Conservation (phyloP, 495 filamentous ascomycete genomes). For the Eremomyces bilateralis region DNA sequence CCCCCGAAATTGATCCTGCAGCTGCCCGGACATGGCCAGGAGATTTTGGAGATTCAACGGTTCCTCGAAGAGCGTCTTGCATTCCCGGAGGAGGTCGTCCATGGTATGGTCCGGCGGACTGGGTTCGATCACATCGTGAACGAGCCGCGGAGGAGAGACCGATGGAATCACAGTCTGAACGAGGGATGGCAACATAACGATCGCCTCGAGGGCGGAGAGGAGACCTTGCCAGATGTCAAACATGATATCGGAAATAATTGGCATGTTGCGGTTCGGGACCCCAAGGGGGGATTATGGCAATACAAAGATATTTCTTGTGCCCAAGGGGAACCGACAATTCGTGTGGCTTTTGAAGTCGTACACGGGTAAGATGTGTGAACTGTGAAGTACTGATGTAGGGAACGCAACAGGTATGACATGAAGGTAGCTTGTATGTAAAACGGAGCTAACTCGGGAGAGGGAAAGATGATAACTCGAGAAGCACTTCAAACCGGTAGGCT, state of each 20-base stretch:
- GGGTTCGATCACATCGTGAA: conserved; percentile 15
- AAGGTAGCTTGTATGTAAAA: too few species aligned
- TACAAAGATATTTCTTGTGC: not conserved
- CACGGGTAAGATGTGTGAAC: too few species aligned
- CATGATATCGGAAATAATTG: conserved; percentile 13
- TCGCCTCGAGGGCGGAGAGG: conserved; percentile 26
- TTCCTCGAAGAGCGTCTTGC: conserved; percentile 27
- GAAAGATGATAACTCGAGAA: too few species aligned
- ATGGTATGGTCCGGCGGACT: conserved; percentile 19
- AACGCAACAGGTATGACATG: too few species aligned
- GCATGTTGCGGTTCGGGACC: not conserved
- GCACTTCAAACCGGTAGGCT: too few species aligned
- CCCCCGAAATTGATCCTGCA: conserved; percentile 34
- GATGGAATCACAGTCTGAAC: not conserved
- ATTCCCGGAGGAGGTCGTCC: conserved; percentile 29
- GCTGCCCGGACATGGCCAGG: conserved; percentile 32
- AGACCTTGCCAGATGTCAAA: conserved; percentile 33
- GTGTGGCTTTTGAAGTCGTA: too few species aligned
- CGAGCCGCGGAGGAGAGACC: conserved; percentile 5
- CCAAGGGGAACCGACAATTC: too few species aligned
- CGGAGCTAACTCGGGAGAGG: too few species aligned
- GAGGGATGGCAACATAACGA: conserved; percentile 22
- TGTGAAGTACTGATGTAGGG: too few species aligned
- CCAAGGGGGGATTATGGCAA: not conserved
- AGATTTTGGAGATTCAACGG: conserved; percentile 20